Conservation (phyloP, 176 grass and related monocot genomes). For the Thalia dealbata region DNA sequence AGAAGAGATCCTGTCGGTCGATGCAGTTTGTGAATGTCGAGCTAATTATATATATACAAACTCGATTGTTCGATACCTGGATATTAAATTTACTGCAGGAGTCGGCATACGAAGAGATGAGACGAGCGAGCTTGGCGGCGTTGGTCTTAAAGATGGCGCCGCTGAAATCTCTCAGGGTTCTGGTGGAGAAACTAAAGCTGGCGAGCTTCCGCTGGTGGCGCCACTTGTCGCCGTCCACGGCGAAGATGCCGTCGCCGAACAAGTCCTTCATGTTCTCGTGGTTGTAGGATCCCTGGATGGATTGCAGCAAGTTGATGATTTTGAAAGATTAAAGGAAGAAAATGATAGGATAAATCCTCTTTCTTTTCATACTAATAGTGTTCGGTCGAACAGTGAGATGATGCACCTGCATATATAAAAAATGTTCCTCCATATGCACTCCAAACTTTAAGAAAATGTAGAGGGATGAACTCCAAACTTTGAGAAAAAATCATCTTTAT, state of each 20-base stretch:
- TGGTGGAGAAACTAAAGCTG: slow-evolving; percentile 3
- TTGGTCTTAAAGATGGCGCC: slow-evolving; percentile 18
- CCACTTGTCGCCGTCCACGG: slow-evolving; percentile 12
- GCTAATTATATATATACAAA: too few relatives aligned
- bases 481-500: too few relatives aligned
- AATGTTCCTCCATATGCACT: too few relatives aligned
- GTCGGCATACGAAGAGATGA: neutral
- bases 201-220: slow-evolving; percentile 13
- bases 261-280: neutral
- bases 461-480: too few relatives aligned
- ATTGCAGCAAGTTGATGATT: too few relatives aligned
- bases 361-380: too few relatives aligned
- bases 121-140: neutral
- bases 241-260: slow-evolving; percentile 11
- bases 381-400: too few relatives aligned
- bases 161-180: slow-evolving; percentile 7
- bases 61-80: neutral
- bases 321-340: too few relatives aligned
- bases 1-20: slow-evolving; percentile 38
- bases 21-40: neutral
- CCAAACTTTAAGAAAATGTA: too few relatives aligned
- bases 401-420: too few relatives aligned
- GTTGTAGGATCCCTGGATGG: too few relatives aligned
- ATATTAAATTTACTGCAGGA: neutral
- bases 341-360: too few relatives aligned